Evolutionary conservation across 2,329 filamentous ascomycete species (phyloP), one percentile per base, ranked within the genome.

Genomic region (Thielaviopsis euricoi): DNA sequence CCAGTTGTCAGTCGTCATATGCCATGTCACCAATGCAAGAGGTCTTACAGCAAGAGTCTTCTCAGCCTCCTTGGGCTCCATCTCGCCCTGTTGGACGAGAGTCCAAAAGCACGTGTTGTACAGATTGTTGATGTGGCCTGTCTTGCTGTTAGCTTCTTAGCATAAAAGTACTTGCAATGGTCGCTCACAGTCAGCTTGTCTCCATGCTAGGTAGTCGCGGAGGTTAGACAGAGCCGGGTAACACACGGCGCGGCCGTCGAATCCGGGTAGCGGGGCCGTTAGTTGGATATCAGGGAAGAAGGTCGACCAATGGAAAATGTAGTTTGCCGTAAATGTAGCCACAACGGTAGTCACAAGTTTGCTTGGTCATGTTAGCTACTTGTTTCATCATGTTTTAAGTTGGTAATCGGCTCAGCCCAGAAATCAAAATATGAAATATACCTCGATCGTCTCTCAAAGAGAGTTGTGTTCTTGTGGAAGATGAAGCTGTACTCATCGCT

Each of bases 71-170:
- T 83, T 85, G 29, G 82, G 79, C 56, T 80, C 83, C 73, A 93
- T 78, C 0, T 85, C 86, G 1, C 87, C 90, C 53, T 81, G 74
- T 62, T 88, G 81, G 22, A 97, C 85, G 65, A 98, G 74, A 0
- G 85, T 76, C 93, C 93, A 98, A 69, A 97, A 97, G 0, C 89
- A 88, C 0, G 93, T 98, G 68, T 98, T 98, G 71, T 96, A 98
- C 4, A 98, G 79, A 66, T 98, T 98, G 70, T 98, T 98, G 65
- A 98, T 95, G 68, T 98, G 93, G 63, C 87, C 87, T 91, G 60
- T 10, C 0, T 23, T 12, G 2, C 40, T 15, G 49, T 68, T 61
- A 66, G 64, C 29, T 12, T 53, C 29, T 12, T 53, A 26, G 26
- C 3, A 23, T 13, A 15, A 12, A n/a, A 37, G 12, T 23, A 40